Base-by-base conservation (phyloP, 371 early-diverging fungal genomes). In the Coemansia sp. region DNA sequence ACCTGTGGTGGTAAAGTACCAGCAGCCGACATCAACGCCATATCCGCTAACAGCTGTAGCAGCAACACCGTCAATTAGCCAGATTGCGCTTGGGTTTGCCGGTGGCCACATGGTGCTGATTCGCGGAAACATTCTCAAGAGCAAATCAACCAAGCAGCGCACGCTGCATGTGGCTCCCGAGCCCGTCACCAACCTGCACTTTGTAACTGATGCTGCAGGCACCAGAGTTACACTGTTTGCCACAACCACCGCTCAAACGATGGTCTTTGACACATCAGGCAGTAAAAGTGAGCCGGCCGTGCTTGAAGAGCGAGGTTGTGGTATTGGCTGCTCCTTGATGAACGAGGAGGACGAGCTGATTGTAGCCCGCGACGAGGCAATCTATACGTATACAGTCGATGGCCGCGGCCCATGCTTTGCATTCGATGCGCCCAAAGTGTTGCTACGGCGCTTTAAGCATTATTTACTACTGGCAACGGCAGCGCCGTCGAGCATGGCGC, bases 371-470 rank as follows among this genome's bases (percentile, higher is more conserved):
- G 89, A 92, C 60, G 95, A 96, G 72, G 95, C 95, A 4, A 89
- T 95, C 11, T 95, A 92, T 69, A 89, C 94, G 50, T 97, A 95
- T 78, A 91, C 87, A 53, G 83, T 89, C 0, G 94, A 95, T 8
- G 97, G 98, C 8, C 86, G 95, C 34, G 96, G 96, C 3, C 91
- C 93, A 3, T 95, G 95, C 68, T 93, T 92, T 80, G 92, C 91
- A 4, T 94, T 92, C 61, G 95, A 95, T 58, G 88, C 83, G 2
- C 69, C 69, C 21, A 81, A 81, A 45, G 66, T 75, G 22, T 26
- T 67, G 54, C 63, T 81, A 4, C 68, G 77, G 13, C 64, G 58
- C 4, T 78, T 68, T 63, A 71, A 64, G 45, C 68, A 76, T 59
- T 82, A 80, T 26, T 34, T 81, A 54, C 48, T 80, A 26, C 55